Conservation (phyloP, 1,284 basidiomycete species). For the Rhizoctonia solani region DNA sequence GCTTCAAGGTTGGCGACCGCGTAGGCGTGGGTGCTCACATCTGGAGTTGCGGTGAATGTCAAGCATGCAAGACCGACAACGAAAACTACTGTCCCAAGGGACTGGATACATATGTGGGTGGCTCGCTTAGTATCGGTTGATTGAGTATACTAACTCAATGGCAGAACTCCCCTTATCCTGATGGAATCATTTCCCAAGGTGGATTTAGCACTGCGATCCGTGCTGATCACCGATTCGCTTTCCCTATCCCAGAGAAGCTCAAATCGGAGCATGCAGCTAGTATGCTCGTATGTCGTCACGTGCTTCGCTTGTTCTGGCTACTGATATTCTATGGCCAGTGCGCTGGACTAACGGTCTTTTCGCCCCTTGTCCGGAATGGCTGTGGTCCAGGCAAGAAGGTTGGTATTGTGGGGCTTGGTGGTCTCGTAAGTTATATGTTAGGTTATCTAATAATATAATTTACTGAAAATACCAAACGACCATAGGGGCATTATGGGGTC, state of each 20-base stretch:
- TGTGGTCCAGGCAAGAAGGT: conserved; percentile 67
- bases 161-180: conserved; percentile 56
- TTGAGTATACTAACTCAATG: conserved; percentile 43
- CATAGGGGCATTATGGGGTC: conserved; percentile 57
- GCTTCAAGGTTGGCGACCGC: conserved; percentile 64
- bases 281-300: conserved; percentile 1
- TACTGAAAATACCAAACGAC: neutral
- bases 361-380: conserved; percentile 65
- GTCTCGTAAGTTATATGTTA: conserved; percentile 50
- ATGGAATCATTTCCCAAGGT: conserved; percentile 57
- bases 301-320: neutral
- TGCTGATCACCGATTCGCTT: conserved; percentile 69
- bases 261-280: conserved; percentile 57
- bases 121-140: conserved; percentile 40
- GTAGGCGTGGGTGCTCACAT: conserved; percentile 69
- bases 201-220: conserved; percentile 70
- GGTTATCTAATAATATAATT: neutral
- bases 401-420: conserved; percentile 68
- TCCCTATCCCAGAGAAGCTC: conserved; percentile 66
- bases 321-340: conserved; percentile 45
- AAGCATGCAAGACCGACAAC: conserved; percentile 58
- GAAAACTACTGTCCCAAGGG: conserved; percentile 57
- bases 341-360: conserved; percentile 68
- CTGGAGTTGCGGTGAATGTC: conserved; percentile 57
- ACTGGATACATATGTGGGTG: conserved; percentile 46